Evolutionary conservation across 495 filamentous ascomycete genomes (phyloP), one percentile per base, ranked within the genome.

Genomic region (Glutinoglossum americanum): DNA sequence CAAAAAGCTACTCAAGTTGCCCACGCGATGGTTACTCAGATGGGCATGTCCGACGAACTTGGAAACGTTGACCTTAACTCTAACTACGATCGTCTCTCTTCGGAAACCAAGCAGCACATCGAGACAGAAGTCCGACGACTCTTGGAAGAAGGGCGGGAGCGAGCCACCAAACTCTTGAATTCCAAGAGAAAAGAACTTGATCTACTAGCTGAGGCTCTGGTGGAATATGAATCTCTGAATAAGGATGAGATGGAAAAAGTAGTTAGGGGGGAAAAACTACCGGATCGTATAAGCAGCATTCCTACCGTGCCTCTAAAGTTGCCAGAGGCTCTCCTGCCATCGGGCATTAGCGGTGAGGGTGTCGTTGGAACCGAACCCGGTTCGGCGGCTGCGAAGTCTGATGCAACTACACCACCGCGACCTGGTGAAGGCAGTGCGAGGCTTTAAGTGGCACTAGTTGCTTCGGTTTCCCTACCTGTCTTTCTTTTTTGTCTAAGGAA

Each of bases 201-300:
- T 60, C 68, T 83, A 21, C 71, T 98, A 5, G 89, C 89, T 30
- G 81, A 88, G 64, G 92, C 89, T 3, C 71, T 98, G 13, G 79
- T 98, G 27, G 83, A 97, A 71, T 96, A 96, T 69, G 93, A 97
- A 70, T 93, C 86, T 1, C 71, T 96, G 25, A 84, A 80, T 61
- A 83, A 81, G 65, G 82, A 84, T 26, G 93, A 98, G 64, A 90
- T 96, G 63, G 84, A 84, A 67, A 87, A 83, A 71, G 84, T 95
- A 1, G 74, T 96, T 27, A 75, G 75, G 57, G 92, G 92, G 19
- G 87, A 94, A 69, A 85, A 85, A 54, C 32, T 59, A 25, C 48
- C 57, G 25, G 57, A 59, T 30, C 27, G 49, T 23, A 19, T 58
- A 33, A 59, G 51, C 28, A 39, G 45, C 32, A 28, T 48, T 13